Base-by-base conservation (phyloP, 106 monocot genomes). In the Acorus calamus region DNA sequence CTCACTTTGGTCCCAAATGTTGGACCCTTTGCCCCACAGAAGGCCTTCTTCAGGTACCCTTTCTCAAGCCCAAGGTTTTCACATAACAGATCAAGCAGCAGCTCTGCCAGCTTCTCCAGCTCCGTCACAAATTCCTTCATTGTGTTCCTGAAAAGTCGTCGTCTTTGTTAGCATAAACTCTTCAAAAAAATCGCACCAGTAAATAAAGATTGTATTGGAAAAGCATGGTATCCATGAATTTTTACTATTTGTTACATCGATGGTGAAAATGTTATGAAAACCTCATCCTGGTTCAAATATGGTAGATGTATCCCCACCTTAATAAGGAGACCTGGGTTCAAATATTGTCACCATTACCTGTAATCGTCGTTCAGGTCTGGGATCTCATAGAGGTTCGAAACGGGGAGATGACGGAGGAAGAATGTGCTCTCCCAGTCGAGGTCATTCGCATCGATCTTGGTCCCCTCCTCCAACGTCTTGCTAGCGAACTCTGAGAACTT, bases 401-500 rank as follows among this genome's bases (percentile, higher is more conserved):
- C 49, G 4, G 90, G 91, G 62, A 76, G 81, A 49, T 89, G 89
- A 50, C 79, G 85, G 12, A 89, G 48, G 75, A 69, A 81, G 74
- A 89, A 85, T 74, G 76, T 81, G 62, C 86, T 91, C 66, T 91
- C 91, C 91, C 91, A 91, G 66, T 91, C 91, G 48, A 76, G 49
- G 67, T 79, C 55, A 53, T 68, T 53, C 10, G 75, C 62, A n/a
- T 80, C 72, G 51, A 66, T 46, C 8, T 66, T 65, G n/a, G 55
- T 54, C 5, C 64, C 73, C 43, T 44, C 72, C 4, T 67, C 62
- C 6, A 76, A 55, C 3, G 78, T 49, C 54, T 63, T 71, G 52
- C 64, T 57, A 0, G 83, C 91, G 49, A 86, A 91, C 57, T 77
- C 83, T 43, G 62, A 50, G 81, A 91, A 91, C 53, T 67, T 71